Conservation (phyloP, 2,329 filamentous ascomycete genomes). For the Paecilomyces sp. region DNA sequence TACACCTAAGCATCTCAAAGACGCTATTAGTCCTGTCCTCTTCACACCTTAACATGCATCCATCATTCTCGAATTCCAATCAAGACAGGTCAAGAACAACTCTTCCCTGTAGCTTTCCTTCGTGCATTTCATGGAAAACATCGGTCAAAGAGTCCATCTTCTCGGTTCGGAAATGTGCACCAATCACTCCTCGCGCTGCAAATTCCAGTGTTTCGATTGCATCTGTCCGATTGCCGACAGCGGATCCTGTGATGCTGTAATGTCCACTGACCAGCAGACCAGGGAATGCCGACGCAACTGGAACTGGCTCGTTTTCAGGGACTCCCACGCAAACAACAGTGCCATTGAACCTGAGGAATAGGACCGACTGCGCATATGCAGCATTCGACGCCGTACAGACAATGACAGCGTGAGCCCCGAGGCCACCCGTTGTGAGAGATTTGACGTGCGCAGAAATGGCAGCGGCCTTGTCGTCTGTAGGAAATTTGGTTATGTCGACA, state of each 20-base stretch:
- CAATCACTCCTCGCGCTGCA: slow-evolving; percentile 41
- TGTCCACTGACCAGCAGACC: slow-evolving; percentile 34
- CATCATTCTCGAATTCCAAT: neutral
- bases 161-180: slow-evolving; percentile 37
- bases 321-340: slow-evolving; percentile 48
- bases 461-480: slow-evolving; percentile 38
- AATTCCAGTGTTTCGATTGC: slow-evolving; percentile 44
- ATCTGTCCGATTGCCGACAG: slow-evolving; percentile 46
- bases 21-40: neutral
- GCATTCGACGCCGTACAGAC: slow-evolving; percentile 47
- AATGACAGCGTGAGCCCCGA: slow-evolving; percentile 55
- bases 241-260: slow-evolving; percentile 42
- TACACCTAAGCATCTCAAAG: neutral
- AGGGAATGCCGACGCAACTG: slow-evolving; percentile 41
- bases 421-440: slow-evolving; percentile 44
- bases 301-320: slow-evolving; percentile 38
- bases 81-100: slow-evolving; percentile 40
- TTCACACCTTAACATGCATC: neutral
- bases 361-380: slow-evolving; percentile 44
- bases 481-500: slow-evolving; percentile 52
- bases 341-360: slow-evolving; percentile 43
- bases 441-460: slow-evolving; percentile 50
- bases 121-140: slow-evolving; percentile 40
- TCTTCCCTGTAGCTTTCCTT: slow-evolving; percentile 38
- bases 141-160: slow-evolving; percentile 42